Conservation (phyloP, 2,329 filamentous ascomycete species). For the Ceratocystis smalleyi region DNA sequence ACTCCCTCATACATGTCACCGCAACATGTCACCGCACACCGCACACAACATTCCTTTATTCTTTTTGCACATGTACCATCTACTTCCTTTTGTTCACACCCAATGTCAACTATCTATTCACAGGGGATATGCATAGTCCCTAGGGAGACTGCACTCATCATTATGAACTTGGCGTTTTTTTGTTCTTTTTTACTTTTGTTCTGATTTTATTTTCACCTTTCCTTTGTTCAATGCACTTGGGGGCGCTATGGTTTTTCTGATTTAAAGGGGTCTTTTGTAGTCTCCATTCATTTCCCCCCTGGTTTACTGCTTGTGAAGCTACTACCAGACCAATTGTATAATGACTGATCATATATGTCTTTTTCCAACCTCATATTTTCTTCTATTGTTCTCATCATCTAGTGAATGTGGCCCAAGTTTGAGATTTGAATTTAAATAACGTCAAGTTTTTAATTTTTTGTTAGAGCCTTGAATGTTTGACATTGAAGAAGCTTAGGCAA, state of each 20-base stretch:
- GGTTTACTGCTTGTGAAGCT: background rate
- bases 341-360: background rate
- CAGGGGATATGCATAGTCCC: constrained; percentile 6
- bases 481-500: background rate
- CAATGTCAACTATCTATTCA: background rate
- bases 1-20: background rate
- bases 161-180: background rate
- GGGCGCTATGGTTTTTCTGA: background rate
- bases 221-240: background rate
- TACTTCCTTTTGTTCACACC: background rate
- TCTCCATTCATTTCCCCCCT: background rate
- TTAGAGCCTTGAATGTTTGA: background rate
- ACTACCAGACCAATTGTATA: background rate
- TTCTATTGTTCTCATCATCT: background rate
- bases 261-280: background rate
- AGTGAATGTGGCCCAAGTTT: background rate
- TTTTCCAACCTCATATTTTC: background rate
- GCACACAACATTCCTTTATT: background rate
- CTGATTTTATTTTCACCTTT: background rate
- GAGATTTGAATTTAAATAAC: background rate
- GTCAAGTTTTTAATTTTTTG: background rate
- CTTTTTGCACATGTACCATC: background rate
- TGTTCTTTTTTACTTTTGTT: background rate
- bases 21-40: background rate
- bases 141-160: background rate